A percentile compares a stretch with the other conserved stretches of the same genome.
Evolutionary conservation across 2,329 filamentous ascomycete species (phyloP).

Genomic region (Tolypocladium amazonense): DNA sequence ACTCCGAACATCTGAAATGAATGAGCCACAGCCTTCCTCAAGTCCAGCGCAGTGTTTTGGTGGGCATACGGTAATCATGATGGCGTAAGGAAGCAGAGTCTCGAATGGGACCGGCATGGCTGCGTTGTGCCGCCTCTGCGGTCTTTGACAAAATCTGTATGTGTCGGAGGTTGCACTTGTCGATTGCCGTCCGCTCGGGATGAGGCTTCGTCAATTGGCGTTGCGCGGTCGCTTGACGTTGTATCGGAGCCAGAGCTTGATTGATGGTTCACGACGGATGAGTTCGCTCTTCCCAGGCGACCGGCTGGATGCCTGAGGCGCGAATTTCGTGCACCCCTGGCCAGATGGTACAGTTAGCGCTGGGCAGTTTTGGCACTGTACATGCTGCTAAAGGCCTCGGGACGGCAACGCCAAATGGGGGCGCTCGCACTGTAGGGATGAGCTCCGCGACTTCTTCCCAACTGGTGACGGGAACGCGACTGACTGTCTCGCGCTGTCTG

Average conservation of each 20-base stretch:
- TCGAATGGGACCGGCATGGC: slow-evolving; percentile 55
- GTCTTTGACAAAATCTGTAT: slow-evolving; percentile 9
- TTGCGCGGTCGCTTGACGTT: background rate
- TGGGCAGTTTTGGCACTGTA: background rate
- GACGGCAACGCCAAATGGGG: background rate
- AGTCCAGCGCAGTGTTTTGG: slow-evolving; percentile 2
- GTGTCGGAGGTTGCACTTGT: background rate
- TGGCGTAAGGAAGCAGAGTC: slow-evolving; percentile 52
- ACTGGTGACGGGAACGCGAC: slow-evolving; percentile 7
- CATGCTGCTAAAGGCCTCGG: too few species aligned
- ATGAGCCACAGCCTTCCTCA: slow-evolving; percentile 11
- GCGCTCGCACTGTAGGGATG: slow-evolving; percentile 8
- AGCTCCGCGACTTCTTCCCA: slow-evolving; percentile 4
- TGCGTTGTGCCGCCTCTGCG: slow-evolving; percentile 19
- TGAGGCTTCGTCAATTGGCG: background rate
- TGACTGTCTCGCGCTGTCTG: slow-evolving; percentile 1
- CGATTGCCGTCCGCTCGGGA: background rate
- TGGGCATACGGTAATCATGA: slow-evolving; percentile 47
- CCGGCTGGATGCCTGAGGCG: slow-evolving; percentile 12
- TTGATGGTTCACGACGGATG: background rate
- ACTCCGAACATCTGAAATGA: slow-evolving; percentile 49
- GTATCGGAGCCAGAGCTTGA: background rate
- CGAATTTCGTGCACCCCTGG: background rate
- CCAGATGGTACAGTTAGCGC: slow-evolving; percentile 1
- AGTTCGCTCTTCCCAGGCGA: background rate